Evolutionary conservation across 2,329 filamentous ascomycete species (phyloP), one percentile per base, ranked within the genome.

Genomic region (Cordyceps cicadae): DNA sequence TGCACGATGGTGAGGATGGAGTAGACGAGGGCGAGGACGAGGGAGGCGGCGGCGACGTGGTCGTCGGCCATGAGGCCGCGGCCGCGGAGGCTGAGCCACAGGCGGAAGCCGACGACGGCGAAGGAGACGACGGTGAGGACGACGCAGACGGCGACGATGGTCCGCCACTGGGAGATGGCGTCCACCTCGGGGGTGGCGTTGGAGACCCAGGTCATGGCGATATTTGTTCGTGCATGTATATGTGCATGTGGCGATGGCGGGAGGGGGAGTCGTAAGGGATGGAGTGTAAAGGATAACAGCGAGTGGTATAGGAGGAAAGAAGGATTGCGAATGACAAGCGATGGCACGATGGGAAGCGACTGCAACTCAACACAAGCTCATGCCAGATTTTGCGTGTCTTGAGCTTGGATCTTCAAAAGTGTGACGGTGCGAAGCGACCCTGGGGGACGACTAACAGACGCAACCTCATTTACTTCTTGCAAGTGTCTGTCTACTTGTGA

Each of bases 1-100:
- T 83, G 79, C 24, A 74, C 69, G 32, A 82, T 81, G 62, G 78
- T 81, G 2, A 81, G 70, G 5, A 73, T 70, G 8, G 77, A 79
- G 66, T 83, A 83, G 5, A 77, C 66, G 26, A 82, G 65, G 52
- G 75, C 77, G 63, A 81, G 81, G 1, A 74, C 46, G 73, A 74
- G 70, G 9, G 76, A 76, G 15, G 77, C 32, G 1, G 71, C 63
- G 1, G 72, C 64, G 69, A 76, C 70, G 67, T 72, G 80, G 67
- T 83, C 80, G 59, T 82, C 79, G 7, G 72, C 66, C 0, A 74
- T 78, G 59, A 81, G 71, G 43, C 79, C 75, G 54, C 77, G 72
- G 15, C 73, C 72, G 46, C 69, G 72, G 51, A 70, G 67, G 3
- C 79, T 72, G 19, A 81, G 71, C 52, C 70, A 76, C 3, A 81